phyloP scores from a whole-genome alignment of 1,284 basidiomycete genomes.

The Anthracocystis setariae region DNA sequence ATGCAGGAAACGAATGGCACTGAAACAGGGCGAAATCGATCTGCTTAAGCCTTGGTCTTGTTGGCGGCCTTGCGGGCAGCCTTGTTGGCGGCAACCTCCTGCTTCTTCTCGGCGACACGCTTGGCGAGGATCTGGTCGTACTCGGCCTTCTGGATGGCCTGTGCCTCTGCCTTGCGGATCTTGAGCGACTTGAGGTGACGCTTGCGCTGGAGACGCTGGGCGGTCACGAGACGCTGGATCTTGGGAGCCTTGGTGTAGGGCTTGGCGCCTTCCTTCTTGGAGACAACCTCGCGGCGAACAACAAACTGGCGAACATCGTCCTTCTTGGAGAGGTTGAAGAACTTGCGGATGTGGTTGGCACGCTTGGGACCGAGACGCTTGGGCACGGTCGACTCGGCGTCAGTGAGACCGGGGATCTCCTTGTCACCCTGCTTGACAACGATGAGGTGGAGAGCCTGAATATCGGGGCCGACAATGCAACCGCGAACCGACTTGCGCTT shows the following conservation, averaged over 20 bases:
- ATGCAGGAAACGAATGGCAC: constrained; percentile 18
- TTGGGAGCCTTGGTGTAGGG: constrained; percentile 97
- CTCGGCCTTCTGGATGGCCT: constrained; percentile 94
- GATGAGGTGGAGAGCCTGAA: constrained; percentile 91
- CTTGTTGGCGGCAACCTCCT: constrained; percentile 39
- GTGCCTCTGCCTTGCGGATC: constrained; percentile 85
- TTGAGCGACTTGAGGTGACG: constrained; percentile 91
- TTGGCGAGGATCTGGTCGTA: constrained; percentile 81
- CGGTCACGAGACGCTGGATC: constrained; percentile 78
- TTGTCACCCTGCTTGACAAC: constrained; percentile 96
- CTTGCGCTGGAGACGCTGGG: constrained; percentile 93
- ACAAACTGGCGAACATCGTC: constrained; percentile 96
- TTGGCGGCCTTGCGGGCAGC: constrained; percentile 52
- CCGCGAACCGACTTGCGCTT: constrained; percentile 98
- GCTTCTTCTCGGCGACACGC: constrained; percentile 92
- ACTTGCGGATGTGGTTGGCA: constrained; percentile 80
- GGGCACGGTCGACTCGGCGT: constrained; percentile 80
- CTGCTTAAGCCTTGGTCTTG: constrained; percentile 50
- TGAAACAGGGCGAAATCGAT: constrained; percentile 5
- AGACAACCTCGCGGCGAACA: constrained; percentile 85
- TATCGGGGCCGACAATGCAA: constrained; percentile 93
- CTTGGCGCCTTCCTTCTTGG: constrained; percentile 93
- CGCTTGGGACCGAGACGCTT: constrained; percentile 92
- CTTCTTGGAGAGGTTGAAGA: constrained; percentile 98
- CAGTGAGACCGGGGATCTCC: constrained; percentile 92